phyloP scores from a whole-genome alignment of 2,329 filamentous ascomycete genomes.

The Xylaria sp. region DNA sequence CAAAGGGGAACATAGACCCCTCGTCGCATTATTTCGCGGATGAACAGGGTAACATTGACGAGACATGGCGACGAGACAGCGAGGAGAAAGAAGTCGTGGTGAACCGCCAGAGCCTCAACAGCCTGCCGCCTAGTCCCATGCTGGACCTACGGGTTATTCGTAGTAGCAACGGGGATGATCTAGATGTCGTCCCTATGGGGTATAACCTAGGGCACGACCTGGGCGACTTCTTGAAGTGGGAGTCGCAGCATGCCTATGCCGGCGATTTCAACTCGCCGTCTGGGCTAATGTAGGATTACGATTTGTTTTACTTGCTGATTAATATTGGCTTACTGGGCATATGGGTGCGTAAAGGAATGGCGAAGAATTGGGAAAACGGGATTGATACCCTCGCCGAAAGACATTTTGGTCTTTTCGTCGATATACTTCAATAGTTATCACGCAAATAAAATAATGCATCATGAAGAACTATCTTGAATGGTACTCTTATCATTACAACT shows the following conservation, averaged over 20 bases:
- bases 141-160: constrained; percentile 57
- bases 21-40: constrained; percentile 8
- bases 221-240: constrained; percentile 68
- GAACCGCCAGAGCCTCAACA: constrained; percentile 52
- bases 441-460: constrained; percentile 12
- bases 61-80: constrained; percentile 52
- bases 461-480: background rate
- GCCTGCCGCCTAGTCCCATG: constrained; percentile 64
- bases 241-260: constrained; percentile 60
- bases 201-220: constrained; percentile 69
- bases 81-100: constrained; percentile 45
- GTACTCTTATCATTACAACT: background rate
- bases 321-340: background rate
- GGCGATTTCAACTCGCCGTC: constrained; percentile 43
- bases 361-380: constrained; percentile 13
- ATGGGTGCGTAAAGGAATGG: constrained; percentile 15
- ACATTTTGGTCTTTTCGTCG: constrained; percentile 11
- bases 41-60: background rate
- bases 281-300: constrained; percentile 24
- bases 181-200: constrained; percentile 65
- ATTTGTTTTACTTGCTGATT: background rate
- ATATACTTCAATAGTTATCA: constrained; percentile 14
- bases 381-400: constrained; percentile 35
- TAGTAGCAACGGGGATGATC: constrained; percentile 51
- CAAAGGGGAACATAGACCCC: constrained; percentile 39